Evolutionary conservation across 805 yeast species (phyloP).

Genomic region (Kluyveromyces dobzhanskii): DNA sequence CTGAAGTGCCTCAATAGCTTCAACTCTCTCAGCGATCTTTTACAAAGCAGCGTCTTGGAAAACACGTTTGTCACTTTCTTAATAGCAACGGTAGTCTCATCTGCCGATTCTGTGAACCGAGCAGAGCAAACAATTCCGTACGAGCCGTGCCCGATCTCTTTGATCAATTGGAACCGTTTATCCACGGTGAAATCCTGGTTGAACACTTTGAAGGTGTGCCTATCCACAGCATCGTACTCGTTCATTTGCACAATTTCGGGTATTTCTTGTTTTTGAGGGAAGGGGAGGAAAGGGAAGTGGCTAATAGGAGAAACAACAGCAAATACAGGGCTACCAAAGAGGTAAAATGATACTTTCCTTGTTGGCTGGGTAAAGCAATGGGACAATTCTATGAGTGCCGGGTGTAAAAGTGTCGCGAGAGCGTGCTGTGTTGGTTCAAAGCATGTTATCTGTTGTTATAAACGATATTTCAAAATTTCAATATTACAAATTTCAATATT

Average conservation of each 20-base stretch:
- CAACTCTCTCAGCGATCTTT: slow-evolving; percentile 84
- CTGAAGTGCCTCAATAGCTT: slow-evolving; percentile 86
- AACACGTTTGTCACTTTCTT: slow-evolving; percentile 94
- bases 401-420: too few relatives aligned
- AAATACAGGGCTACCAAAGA: background rate
- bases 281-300: too few relatives aligned
- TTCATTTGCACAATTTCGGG: background rate
- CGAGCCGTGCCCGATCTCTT: slow-evolving; percentile 96
- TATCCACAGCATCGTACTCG: slow-evolving; percentile 29
- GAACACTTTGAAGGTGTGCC: slow-evolving; percentile 54
- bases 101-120: slow-evolving; percentile 59
- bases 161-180: slow-evolving; percentile 75
- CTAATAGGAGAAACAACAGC: background rate
- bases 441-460: too few relatives aligned
- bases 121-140: slow-evolving; percentile 97
- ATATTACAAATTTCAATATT: too few relatives aligned
- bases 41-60: slow-evolving; percentile 82
- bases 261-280: too few relatives aligned
- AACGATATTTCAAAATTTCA: too few relatives aligned
- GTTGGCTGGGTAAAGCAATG: too few relatives aligned
- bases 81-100: slow-evolving; percentile 84
- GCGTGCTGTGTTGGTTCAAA: too few relatives aligned
- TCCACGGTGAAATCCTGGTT: slow-evolving; percentile 93
- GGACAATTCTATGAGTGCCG: too few relatives aligned
- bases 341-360: background rate